Evolutionary conservation across 208 protist genomes (phyloP).

Genomic region (Leishmania tarentolae): DNA sequence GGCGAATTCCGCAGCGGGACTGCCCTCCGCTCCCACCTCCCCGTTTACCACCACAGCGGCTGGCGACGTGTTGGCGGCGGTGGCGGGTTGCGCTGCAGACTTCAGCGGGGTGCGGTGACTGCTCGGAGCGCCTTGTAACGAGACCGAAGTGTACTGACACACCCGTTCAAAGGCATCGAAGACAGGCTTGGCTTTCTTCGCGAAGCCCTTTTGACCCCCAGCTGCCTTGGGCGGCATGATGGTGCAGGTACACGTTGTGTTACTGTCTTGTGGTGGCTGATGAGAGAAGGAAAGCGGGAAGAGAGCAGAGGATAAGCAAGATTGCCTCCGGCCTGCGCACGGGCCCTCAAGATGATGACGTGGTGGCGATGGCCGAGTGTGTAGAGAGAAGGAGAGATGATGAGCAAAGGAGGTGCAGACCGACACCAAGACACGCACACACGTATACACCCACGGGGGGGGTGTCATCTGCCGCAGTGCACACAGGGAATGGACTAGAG

Average conservation of each 20-base stretch:
- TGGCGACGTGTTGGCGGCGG: not conserved
- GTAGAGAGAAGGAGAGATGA: not conserved
- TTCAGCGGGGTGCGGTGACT: not conserved
- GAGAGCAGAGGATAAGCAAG: not conserved
- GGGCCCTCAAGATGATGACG: not conserved
- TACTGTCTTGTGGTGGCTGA: not conserved
- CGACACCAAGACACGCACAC: not conserved
- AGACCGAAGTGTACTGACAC: slow-evolving; percentile 27
- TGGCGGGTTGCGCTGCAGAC: not conserved
- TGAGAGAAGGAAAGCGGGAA: not conserved
- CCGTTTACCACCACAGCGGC: not conserved
- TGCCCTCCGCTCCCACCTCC: slow-evolving; percentile 3
- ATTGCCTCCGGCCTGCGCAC: not conserved
- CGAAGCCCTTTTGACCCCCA: slow-evolving; percentile 6
- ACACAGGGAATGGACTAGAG: too few species aligned
- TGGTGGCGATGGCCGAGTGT: not conserved
- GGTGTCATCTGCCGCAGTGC: not conserved
- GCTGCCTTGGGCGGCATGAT: slow-evolving; percentile 26
- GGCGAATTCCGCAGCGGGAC: slow-evolving; percentile 49
- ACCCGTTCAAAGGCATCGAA: slow-evolving; percentile 54
- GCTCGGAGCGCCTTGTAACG: slow-evolving; percentile 5
- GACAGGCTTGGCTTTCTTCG: slow-evolving; percentile 45
- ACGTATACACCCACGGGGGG: not conserved
- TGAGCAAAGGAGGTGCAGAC: not conserved
- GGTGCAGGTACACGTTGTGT: not conserved